These are phyloP conservation scores for Arctium minus DNA, from an alignment of 129 eudicot genomes.

Conservation along the genomic window DNA sequence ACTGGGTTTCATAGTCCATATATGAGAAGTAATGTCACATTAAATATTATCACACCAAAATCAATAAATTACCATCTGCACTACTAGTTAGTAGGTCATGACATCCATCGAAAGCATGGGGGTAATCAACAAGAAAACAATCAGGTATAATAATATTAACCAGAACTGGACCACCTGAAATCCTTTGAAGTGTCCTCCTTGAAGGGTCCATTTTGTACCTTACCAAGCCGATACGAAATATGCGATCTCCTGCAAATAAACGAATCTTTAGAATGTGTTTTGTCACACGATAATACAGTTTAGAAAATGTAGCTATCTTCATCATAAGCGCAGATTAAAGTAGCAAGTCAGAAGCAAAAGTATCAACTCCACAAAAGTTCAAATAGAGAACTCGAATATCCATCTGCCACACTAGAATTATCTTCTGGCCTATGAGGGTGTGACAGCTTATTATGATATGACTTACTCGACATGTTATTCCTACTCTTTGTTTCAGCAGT, in stretches of 20 bases:
- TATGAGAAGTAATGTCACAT: not conserved
- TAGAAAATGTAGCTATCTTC: not conserved
- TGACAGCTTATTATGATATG: conserved; percentile 31
- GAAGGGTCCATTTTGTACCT: conserved; percentile 90
- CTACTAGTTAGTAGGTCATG: not conserved
- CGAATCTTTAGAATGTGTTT: not conserved
- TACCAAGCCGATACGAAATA: conserved; percentile 75
- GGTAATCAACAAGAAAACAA: conserved; percentile 5
- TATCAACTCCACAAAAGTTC: not conserved
- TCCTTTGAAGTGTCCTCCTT: conserved; percentile 78
- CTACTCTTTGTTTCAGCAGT: conserved; percentile 32
- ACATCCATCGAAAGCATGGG: not conserved
- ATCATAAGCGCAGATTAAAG: conserved; percentile 5
- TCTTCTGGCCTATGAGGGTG: conserved; percentile 46
- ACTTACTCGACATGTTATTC: conserved; percentile 62
- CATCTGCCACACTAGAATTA: conserved; percentile 43
- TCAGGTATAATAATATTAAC: conserved; percentile 1
- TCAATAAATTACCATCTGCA: not conserved
- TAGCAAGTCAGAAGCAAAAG: conserved; percentile 10
- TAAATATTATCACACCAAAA: not conserved
- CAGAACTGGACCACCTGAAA: conserved; percentile 59
- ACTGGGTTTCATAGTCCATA: too few species aligned
- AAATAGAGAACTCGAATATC: not conserved
- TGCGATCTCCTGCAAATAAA: conserved; percentile 69
- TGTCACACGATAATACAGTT: conserved; percentile 1